Evolutionary conservation across 1,284 basidiomycete genomes (phyloP).

Genomic region (Meira miltonrushii): DNA sequence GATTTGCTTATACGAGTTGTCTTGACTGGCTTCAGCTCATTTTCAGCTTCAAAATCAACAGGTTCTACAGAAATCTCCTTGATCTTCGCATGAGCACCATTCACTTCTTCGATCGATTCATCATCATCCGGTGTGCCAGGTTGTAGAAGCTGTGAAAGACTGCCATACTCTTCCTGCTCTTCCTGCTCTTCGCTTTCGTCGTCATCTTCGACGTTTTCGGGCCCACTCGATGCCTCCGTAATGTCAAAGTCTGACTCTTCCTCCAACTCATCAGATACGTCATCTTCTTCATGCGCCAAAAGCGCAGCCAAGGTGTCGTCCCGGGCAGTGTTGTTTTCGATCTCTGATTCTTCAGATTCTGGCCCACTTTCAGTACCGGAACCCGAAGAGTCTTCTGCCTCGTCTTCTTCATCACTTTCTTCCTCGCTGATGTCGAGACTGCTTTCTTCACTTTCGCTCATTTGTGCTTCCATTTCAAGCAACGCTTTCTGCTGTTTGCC

Average conservation of each 20-base stretch:
- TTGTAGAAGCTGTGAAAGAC: too few species aligned
- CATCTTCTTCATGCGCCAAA: background rate
- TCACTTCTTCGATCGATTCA: background rate
- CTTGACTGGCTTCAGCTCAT: background rate
- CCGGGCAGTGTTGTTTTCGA: background rate
- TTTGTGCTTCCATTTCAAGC: conserved; percentile 31
- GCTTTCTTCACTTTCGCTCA: conserved; percentile 9
- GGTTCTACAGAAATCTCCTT: conserved; percentile 8
- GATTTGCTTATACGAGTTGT: background rate
- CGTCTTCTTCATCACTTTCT: conserved; percentile 21
- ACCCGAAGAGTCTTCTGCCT: conserved; percentile 17
- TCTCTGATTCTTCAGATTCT: background rate
- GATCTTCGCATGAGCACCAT: conserved; percentile 9
- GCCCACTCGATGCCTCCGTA: too few species aligned
- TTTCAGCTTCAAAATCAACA: background rate
- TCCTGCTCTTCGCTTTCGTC: conserved; percentile 14
- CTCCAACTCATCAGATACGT: background rate
- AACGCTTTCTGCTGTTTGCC: conserved; percentile 60
- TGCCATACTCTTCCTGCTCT: conserved; percentile 23
- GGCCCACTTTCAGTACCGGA: conserved; percentile 17
- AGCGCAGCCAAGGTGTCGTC: background rate
- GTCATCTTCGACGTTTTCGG: conserved; percentile 31
- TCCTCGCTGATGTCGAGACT: conserved; percentile 14
- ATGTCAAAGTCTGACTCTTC: background rate
- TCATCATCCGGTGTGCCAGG: background rate